Evolutionary conservation across 129 eudicot genomes (phyloP), one percentile per base, ranked within the genome.

Genomic region (Rutidosis leptorrhynchoides): DNA sequence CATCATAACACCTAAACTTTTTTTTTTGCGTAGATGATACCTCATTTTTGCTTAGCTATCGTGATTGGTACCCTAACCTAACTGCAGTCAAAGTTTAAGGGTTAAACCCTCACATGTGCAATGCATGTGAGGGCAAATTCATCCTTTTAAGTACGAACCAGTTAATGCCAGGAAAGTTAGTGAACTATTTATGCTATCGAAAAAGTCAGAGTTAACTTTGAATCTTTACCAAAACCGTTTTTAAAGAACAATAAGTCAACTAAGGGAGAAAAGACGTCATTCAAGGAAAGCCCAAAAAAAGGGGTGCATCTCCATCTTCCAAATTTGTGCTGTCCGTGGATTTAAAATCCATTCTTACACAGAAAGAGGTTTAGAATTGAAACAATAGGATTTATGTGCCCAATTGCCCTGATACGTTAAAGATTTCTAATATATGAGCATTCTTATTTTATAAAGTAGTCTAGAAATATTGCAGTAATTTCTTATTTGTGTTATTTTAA

Each of bases 161-260:
- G n/a, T n/a, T n/a, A n/a, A 9, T 58, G 40, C 37, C 84, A 85
- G 88, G 84, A 77, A 79, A 76, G 79, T 40, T 30, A 80, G 72
- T 69, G 78, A 64, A 46, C 77, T 72, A 51, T 65, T 87, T 58
- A 82, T 19, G 74, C 72, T 32, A 73, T 90, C 19, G 81, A 73
- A 51, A 78, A 80, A 51, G 70, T 87, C 3, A 77, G 77, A 70
- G 57, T 19, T 23, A 84, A 78, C 24, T 90, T 80, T 28, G 82
- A 87, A 21, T 76, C 78, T 62, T 64, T 76, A 48, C 80, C 83
- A 60, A 80, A 77, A 62, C 97, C 89, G 29, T 32, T 20, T 58
- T 66, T 87, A 51, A 75, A 74, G 43, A 62, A 56, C 12, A 89
- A 78, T 67, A 73, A 62, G 11, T 71, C 82, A 40, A 76, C 65